Percentiles rank a stretch among this genome's conserved stretches.
Evolutionary conservation across 352 stramenopile genomes (phyloP).

Genomic region (Phytophthora brassicae): DNA sequence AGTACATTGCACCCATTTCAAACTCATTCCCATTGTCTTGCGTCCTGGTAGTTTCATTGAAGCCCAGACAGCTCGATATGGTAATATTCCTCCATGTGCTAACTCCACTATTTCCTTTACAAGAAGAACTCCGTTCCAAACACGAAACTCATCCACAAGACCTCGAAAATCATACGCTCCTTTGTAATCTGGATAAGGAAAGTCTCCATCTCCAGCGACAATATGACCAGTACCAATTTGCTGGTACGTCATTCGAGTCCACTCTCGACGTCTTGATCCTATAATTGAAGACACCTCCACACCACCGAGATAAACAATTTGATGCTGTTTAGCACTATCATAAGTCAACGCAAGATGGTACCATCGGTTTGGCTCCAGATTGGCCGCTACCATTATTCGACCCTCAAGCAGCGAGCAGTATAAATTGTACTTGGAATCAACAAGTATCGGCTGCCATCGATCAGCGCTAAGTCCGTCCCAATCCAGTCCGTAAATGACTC

Average conservation of each 20-base stretch:
- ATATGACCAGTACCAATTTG: constrained; percentile 36
- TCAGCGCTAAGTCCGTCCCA: constrained; percentile 1
- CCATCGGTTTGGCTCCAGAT: constrained; percentile 28
- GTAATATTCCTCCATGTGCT: background rate
- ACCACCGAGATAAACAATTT: constrained; percentile 32
- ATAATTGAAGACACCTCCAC: background rate
- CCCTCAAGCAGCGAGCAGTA: constrained; percentile 34
- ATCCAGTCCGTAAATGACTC: constrained; percentile 27
- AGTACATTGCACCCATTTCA: constrained; percentile 13
- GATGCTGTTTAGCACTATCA: constrained; percentile 9
- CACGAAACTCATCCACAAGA: constrained; percentile 36
- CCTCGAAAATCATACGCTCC: constrained; percentile 38
- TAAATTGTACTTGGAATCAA: constrained; percentile 29
- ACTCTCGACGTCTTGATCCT: constrained; percentile 9
- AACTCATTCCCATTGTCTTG: constrained; percentile 1
- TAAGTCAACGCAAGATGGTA: constrained; percentile 39
- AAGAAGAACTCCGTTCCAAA: constrained; percentile 30
- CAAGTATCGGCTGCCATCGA: constrained; percentile 28
- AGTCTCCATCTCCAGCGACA: constrained; percentile 4
- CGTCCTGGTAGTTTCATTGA: constrained; percentile 15
- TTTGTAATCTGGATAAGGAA: constrained; percentile 1
- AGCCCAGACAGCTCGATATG: constrained; percentile 9
- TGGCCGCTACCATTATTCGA: constrained; percentile 17
- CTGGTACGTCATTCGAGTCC: constrained; percentile 16
- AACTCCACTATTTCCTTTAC: constrained; percentile 7